phyloP scores from a whole-genome alignment of 768 basidiomycete species.

The Boletus coccyginus region DNA sequence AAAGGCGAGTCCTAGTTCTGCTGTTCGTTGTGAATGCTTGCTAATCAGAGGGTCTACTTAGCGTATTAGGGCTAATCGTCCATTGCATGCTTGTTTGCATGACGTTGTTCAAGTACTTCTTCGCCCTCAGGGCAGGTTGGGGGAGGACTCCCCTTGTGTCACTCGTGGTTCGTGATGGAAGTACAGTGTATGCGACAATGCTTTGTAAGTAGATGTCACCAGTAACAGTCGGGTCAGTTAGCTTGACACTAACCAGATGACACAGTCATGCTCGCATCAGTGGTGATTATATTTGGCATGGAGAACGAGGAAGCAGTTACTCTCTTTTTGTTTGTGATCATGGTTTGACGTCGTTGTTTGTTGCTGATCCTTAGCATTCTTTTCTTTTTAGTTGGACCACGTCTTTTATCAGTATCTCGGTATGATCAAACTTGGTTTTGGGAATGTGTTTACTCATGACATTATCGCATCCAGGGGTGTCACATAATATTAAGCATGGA shows the following conservation, averaged over 20 bases:
- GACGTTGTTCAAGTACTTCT: constrained; percentile 20
- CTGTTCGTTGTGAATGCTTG: background rate
- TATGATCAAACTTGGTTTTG: background rate
- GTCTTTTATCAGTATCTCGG: constrained; percentile 9
- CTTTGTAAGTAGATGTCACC: constrained; percentile 6
- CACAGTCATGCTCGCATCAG: constrained; percentile 4
- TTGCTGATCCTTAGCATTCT: background rate
- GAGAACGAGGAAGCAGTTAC: background rate
- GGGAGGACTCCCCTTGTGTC: constrained; percentile 19
- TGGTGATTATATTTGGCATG: background rate
- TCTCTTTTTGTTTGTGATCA: constrained; percentile 6
- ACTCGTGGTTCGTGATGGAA: constrained; percentile 18
- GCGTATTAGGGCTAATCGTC: constrained; percentile 10
- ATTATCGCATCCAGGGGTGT: constrained; percentile 14
- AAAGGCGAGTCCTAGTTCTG: constrained; percentile 6
- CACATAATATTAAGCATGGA: constrained; percentile 20
- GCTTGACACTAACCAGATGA: background rate
- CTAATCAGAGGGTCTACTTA: background rate
- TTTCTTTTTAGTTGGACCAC: constrained; percentile 13
- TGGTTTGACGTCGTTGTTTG: background rate
- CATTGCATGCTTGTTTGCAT: constrained; percentile 16
- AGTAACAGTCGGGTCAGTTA: background rate
- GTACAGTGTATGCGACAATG: constrained; percentile 5
- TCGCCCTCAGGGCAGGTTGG: constrained; percentile 13
- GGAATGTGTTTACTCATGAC: background rate